Evolutionary conservation across 257 asterid genomes (phyloP).

Genomic region (Solanum dulcamara): DNA sequence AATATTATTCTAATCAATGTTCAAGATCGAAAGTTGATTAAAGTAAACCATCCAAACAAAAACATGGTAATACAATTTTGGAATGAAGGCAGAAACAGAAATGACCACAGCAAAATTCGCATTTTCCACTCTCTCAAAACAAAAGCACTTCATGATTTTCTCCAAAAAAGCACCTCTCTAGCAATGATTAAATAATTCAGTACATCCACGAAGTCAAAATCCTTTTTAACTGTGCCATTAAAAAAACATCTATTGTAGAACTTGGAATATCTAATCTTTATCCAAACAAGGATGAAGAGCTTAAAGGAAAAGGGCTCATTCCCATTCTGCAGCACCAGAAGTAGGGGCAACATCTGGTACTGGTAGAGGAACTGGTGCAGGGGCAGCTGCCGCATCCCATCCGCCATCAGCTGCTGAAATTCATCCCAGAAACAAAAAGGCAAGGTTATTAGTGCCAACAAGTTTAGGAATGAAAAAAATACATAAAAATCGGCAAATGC

Average conservation of each 20-base stretch:
- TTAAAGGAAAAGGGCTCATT: not conserved
- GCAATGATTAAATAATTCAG: not conserved
- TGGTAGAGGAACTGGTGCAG: not conserved
- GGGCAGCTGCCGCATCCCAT: not conserved
- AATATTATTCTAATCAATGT: too few relatives aligned
- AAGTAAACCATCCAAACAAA: not conserved
- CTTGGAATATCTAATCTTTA: not conserved
- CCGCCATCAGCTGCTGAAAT: not conserved
- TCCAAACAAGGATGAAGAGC: not conserved
- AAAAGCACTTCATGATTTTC: not conserved
- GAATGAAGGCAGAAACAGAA: not conserved
- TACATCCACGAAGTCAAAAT: not conserved
- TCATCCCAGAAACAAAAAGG: not conserved
- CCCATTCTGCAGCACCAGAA: not conserved
- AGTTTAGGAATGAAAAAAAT: not conserved
- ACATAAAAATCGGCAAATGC: not conserved
- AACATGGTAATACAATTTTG: not conserved
- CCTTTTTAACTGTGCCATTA: not conserved
- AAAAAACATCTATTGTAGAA: not conserved
- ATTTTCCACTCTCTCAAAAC: not conserved
- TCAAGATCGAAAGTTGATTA: not conserved
- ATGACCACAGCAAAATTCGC: not conserved
- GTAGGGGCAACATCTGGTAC: not conserved
- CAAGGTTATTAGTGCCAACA: not conserved
- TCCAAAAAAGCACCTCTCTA: not conserved